Percentiles rank a stretch among this genome's conserved stretches.
Conservation (phyloP, 257 asterid species). For the Primulina huaijiensis region DNA sequence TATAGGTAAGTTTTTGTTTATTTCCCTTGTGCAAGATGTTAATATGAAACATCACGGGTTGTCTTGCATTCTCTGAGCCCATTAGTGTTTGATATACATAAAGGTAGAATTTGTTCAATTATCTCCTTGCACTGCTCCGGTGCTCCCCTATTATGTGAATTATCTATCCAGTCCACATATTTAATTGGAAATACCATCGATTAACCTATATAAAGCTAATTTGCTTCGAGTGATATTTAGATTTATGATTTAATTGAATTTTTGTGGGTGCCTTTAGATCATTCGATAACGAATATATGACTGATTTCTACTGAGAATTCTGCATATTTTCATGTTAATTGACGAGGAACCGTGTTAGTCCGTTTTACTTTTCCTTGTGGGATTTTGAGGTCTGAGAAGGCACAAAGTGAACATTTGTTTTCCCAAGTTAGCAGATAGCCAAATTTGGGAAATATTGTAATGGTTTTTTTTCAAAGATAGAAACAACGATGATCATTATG, state of each 20-base stretch:
- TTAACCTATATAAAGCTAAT: too few species aligned
- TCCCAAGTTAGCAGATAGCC: background rate
- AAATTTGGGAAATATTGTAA: background rate
- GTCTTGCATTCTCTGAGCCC: background rate
- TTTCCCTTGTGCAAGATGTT: constrained; percentile 17
- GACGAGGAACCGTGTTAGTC: background rate
- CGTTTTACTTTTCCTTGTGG: background rate
- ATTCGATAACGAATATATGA: too few species aligned
- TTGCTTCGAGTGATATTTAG: too few species aligned
- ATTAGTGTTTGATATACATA: too few species aligned
- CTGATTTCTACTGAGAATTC: background rate
- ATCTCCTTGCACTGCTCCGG: background rate
- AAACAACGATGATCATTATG: constrained; percentile 31
- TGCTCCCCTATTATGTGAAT: too few species aligned
- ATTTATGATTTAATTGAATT: too few species aligned
- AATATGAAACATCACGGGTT: background rate
- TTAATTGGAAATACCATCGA: too few species aligned
- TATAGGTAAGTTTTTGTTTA: background rate
- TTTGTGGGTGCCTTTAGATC: too few species aligned
- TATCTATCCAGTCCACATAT: too few species aligned
- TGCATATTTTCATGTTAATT: too few species aligned
- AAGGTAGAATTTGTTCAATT: background rate
- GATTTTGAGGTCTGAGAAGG: background rate
- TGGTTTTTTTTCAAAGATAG: constrained; percentile 18
- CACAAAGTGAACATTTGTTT: background rate